Percentiles rank a stretch among this genome's conserved stretches.
These are phyloP conservation scores for Plantago major DNA, from an alignment of 257 asterid genomes.

Conservation along the genomic window DNA sequence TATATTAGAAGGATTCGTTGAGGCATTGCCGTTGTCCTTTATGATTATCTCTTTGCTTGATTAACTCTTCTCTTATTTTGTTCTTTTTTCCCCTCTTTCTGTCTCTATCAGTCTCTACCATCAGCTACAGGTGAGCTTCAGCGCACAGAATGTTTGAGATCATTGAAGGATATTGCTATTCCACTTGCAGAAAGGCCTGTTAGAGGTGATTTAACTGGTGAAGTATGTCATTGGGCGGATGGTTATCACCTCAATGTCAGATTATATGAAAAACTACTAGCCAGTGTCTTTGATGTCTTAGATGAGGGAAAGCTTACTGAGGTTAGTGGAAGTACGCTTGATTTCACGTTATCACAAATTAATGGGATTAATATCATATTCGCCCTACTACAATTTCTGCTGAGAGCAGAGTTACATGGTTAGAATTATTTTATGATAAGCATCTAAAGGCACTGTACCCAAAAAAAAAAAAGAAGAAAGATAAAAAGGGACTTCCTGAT, in stretches of 20 bases:
- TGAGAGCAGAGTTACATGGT: no score
- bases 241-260: conserved; percentile 92
- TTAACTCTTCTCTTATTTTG: not conserved
- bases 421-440: no score
- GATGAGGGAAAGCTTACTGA: conserved; percentile 99
- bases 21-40: conserved; percentile 11
- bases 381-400: conserved; percentile 7
- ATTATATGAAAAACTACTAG: conserved; percentile 84
- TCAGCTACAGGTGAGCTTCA: conserved; percentile 81
- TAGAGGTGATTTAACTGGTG: conserved; percentile 98
- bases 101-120: conserved; percentile 69
- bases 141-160: conserved; percentile 85
- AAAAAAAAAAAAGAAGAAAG: no score
- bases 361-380: conserved; percentile 12
- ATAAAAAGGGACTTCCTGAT: no score
- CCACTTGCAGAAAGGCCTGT: conserved; percentile 97
- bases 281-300: conserved; percentile 88
- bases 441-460: no score
- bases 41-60: not conserved
- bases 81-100: conserved; percentile 8
- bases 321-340: conserved; percentile 44
- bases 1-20: conserved; percentile 12
- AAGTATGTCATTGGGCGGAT: conserved; percentile 99
- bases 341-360: not conserved
- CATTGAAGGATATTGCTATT: conserved; percentile 69